Base-by-base conservation (phyloP, 805 yeast species). In the Zygosaccharomyces kombuchaensis region DNA sequence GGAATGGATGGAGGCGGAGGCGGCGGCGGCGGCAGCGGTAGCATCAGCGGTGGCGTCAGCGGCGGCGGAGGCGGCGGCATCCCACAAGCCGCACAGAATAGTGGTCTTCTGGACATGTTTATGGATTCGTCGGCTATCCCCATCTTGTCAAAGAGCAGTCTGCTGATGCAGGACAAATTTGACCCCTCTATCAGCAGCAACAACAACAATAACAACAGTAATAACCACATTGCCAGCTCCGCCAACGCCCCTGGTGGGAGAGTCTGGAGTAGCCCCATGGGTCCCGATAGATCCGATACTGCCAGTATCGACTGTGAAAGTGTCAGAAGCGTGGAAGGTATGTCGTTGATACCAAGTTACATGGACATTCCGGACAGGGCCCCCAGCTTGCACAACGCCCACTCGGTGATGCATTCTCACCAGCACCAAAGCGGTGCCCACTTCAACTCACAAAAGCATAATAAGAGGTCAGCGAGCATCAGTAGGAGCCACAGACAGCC, bases 51-150 rank as follows among this genome's bases (percentile, higher is more conserved):
- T 10, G 42, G 30, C 38, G 16, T 25, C n/a, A 19, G 30, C 22
- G 21, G 23, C 9, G 42, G 30, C 38, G 16, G 22, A 12, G 14
- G 30, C 22, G 21, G 23, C 9, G 40, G 52, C 32, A 59, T 52
- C 29, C 45, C 40, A 6, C 34, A 58, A 7, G 53, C 56, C 6
- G 13, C 29, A 8, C 37, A 36, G 9, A 44, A 27, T 19, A 66
- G 60, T 45, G 77, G 77, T 1, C 56, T 71, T 14, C 48, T 73
- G 36, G 77, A 73, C 49, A 58, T 70, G 45, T 69, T 72, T 37
- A 50, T 66, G 13, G 63, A 63, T 42, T 52, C 64, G 1, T 54
- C 66, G 5, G 50, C 60, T 6, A 50, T 55, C 10, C 52, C 59
- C 9, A 51, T 57, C 4, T 42, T 56, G 34, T 52, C 61, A 12